These are phyloP conservation scores for Nakataea oryzae DNA, from an alignment of 2,329 filamentous ascomycete genomes.

Conservation along the genomic window DNA sequence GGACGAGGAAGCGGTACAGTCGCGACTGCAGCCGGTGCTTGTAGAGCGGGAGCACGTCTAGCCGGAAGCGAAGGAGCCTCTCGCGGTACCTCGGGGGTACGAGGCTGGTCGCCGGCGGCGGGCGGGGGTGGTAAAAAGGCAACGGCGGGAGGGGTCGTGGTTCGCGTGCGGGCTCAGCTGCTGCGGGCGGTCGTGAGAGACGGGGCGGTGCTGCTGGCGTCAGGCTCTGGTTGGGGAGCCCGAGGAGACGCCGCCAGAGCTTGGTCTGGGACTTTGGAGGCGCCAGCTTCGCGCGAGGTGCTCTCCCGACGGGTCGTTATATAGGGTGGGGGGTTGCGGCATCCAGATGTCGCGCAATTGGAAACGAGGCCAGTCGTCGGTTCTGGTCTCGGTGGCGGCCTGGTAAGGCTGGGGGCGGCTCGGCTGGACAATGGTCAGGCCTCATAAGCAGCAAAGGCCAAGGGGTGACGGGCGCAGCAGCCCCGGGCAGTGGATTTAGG, in stretches of 20 bases:
- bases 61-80: conserved; percentile 58
- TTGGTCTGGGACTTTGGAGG: neutral
- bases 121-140: neutral
- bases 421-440: neutral
- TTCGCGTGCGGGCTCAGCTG: no score
- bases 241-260: neutral
- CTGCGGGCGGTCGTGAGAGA: neutral
- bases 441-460: neutral
- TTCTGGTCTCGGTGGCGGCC: no score
- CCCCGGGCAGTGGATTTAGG: neutral
- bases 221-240: neutral
- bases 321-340: neutral
- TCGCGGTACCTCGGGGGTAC: conserved; percentile 53
- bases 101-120: conserved; percentile 24
- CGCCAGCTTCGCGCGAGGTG: neutral
- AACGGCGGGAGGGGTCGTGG: no score
- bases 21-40: conserved; percentile 63
- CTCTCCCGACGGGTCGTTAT: neutral
- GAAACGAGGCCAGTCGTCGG: neutral
- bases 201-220: neutral
- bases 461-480: neutral
- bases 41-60: conserved; percentile 63
- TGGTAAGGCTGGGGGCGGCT: neutral
- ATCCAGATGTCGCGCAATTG: neutral
- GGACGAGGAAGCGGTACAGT: conserved; percentile 65